Evolutionary conservation across 306 rosid genomes (phyloP).

Genomic region (Cucurbita maxima): DNA sequence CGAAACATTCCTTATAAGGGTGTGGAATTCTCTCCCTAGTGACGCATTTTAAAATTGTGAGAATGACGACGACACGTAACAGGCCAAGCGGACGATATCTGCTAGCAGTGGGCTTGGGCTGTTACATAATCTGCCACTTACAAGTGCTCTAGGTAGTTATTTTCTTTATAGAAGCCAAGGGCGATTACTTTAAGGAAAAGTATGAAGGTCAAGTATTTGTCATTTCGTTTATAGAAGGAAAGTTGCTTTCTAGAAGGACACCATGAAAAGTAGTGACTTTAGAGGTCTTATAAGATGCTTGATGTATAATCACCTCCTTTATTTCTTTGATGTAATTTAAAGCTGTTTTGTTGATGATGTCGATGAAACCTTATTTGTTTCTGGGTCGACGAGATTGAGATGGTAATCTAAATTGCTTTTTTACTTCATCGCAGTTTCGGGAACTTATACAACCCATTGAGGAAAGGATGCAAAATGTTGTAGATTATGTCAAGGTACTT

Average conservation of each 20-base stretch:
- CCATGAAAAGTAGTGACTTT: not conserved
- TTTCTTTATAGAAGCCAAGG: not conserved
- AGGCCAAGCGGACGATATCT: too few species aligned
- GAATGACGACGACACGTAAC: too few species aligned
- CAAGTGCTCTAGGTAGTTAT: not conserved
- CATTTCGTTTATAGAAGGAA: not conserved
- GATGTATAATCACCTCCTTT: not conserved
- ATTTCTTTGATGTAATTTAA: not conserved
- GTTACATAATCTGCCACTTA: not conserved
- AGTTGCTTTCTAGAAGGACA: not conserved
- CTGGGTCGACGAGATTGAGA: not conserved
- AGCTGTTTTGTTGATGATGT: not conserved
- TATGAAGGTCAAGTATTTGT: not conserved
- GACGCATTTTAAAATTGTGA: too few species aligned
- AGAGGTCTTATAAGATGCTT: not conserved
- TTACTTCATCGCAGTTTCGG: constrained; percentile 37
- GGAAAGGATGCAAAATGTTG: constrained; percentile 47
- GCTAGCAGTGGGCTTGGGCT: too few species aligned
- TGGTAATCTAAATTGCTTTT: not conserved
- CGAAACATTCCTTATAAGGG: too few species aligned
- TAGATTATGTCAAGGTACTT: constrained; percentile 65
- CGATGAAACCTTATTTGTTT: not conserved
- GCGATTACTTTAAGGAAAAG: not conserved
- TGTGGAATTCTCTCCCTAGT: too few species aligned
- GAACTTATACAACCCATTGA: constrained; percentile 74